Percentiles rank a stretch among this genome's conserved stretches.
phyloP scores from a whole-genome alignment of 768 basidiomycete genomes.

The Mycena chlorophos region DNA sequence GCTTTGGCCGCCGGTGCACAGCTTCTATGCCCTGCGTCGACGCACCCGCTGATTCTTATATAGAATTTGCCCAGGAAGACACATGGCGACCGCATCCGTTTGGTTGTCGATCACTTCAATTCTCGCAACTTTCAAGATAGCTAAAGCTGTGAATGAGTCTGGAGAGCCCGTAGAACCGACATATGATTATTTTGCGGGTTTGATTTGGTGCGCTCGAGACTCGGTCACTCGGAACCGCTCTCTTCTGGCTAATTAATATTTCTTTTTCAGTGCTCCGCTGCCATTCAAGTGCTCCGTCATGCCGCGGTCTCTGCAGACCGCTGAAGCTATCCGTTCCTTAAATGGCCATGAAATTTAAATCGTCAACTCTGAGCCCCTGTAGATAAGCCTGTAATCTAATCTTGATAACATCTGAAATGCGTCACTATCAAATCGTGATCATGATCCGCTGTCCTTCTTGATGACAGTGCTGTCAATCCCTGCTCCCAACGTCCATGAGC shows the following conservation, averaged over 20 bases:
- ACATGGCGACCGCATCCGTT: no score
- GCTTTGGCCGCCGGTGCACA: conserved; percentile 2
- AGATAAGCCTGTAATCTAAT: no score
- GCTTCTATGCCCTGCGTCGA: not conserved
- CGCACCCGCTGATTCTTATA: not conserved
- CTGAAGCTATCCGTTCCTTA: no score
- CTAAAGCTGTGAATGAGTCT: not conserved
- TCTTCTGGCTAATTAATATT: no score
- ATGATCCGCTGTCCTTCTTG: not conserved
- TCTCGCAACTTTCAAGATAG: not conserved
- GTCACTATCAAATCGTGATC: not conserved
- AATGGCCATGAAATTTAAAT: no score
- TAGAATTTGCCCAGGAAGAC: conserved; percentile 1
- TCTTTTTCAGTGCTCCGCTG: no score
- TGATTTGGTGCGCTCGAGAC: not conserved
- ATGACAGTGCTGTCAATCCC: not conserved
- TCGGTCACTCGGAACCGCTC: no score
- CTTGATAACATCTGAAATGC: not conserved
- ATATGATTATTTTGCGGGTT: not conserved
- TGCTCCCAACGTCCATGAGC: not conserved
- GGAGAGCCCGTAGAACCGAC: not conserved
- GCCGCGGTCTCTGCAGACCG: no score
- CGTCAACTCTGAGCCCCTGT: no score
- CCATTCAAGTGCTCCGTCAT: no score
- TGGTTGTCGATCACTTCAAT: not conserved